Conservation (phyloP, 2,329 filamentous ascomycete genomes). For the Cephalotrichum gorgonifer region DNA sequence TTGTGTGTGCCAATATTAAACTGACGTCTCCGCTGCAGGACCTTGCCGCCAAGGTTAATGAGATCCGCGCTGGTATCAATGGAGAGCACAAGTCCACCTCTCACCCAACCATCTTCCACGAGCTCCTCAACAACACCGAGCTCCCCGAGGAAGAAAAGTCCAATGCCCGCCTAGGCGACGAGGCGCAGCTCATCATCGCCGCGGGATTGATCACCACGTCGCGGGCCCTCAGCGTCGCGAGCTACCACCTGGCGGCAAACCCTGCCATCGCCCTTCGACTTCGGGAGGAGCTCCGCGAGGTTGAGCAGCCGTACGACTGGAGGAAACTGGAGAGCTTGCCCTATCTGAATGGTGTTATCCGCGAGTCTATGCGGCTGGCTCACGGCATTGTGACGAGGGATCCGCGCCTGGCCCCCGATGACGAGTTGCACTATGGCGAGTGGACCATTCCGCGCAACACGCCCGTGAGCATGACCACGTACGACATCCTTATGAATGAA, state of each 20-base stretch:
- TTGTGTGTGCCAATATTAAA: constrained; percentile 15
- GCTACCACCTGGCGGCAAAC: constrained; percentile 21
- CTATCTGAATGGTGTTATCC: constrained; percentile 26
- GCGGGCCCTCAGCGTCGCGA: constrained; percentile 21
- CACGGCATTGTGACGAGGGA: constrained; percentile 21
- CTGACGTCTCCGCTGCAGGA: constrained; percentile 13
- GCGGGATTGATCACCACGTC: constrained; percentile 30
- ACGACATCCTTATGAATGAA: constrained; percentile 15
- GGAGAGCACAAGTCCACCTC: constrained; percentile 19
- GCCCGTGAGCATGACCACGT: constrained; percentile 25
- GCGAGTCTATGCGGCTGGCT: constrained; percentile 27
- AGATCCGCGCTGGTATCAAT: constrained; percentile 22
- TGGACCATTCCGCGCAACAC: constrained; percentile 19
- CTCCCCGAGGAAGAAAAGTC: constrained; percentile 23
- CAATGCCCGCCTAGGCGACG: constrained; percentile 22
- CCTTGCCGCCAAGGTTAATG: constrained; percentile 15
- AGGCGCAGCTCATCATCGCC: constrained; percentile 25
- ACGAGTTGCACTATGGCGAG: constrained; percentile 16
- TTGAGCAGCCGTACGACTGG: constrained; percentile 8
- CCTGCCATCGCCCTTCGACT: constrained; percentile 18
- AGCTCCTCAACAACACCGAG: constrained; percentile 18
- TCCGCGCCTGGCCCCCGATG: constrained; percentile 18
- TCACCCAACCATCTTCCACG: constrained; percentile 25
- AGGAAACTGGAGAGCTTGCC: constrained; percentile 20
- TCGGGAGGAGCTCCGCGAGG: constrained; percentile 18